Evolutionary conservation across 306 rosid species (phyloP).

Genomic region (Hylodesmum podocarpum): DNA sequence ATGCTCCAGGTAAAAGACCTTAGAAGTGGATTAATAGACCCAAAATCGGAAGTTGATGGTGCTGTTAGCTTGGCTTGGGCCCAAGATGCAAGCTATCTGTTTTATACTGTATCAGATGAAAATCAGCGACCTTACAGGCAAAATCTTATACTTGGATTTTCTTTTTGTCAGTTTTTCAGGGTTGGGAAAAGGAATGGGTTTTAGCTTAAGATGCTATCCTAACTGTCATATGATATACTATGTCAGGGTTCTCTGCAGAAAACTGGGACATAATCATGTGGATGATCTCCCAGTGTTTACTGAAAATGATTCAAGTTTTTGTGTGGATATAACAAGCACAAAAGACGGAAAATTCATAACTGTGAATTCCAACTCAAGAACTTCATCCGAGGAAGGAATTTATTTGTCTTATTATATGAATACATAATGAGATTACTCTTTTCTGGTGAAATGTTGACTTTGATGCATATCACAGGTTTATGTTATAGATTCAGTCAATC

Average conservation of each 20-base stretch:
- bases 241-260: constrained; percentile 74
- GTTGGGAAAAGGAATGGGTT: neutral
- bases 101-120: constrained; percentile 79
- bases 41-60: constrained; percentile 46
- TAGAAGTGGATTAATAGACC: constrained; percentile 55
- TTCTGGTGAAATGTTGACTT: constrained; percentile 32
- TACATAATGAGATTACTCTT: constrained; percentile 6
- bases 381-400: constrained; percentile 98
- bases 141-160: constrained; percentile 5
- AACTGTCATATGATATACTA: constrained; percentile 24
- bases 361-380: constrained; percentile 97
- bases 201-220: constrained; percentile 11
- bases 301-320: constrained; percentile 76
- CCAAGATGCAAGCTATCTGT: constrained; percentile 60
- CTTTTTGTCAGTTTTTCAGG: neutral
- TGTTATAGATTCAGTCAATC: constrained; percentile 70
- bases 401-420: constrained; percentile 33
- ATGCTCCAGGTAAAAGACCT: constrained; percentile 84
- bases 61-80: constrained; percentile 95
- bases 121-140: constrained; percentile 92
- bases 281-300: constrained; percentile 58
- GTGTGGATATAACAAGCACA: constrained; percentile 92
- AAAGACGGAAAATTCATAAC: constrained; percentile 98
- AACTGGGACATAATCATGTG: constrained; percentile 45
- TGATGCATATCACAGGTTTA: constrained; percentile 69